A percentile compares a stretch with the other conserved stretches of the same genome.
Conservation (phyloP, 805 yeast species). For the Middelhovenomyces tepae region DNA sequence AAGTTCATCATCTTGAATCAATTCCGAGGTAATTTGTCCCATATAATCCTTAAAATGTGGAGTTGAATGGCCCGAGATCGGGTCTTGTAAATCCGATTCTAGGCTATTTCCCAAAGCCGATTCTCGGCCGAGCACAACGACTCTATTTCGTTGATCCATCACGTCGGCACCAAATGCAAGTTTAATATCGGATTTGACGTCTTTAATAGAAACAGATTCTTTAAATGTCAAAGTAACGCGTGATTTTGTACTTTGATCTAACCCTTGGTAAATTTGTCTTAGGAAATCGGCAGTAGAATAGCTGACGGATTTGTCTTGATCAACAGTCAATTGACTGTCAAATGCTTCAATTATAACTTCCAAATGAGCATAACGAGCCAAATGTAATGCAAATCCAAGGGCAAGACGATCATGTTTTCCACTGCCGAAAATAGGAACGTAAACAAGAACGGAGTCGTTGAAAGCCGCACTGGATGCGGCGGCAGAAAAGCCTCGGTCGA, state of each 20-base stretch:
- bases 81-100: too few relatives aligned
- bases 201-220: neutral
- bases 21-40: neutral
- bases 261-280: neutral
- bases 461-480: constrained; percentile 1
- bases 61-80: too few relatives aligned
- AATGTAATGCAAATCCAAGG: constrained; percentile 11
- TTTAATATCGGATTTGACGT: neutral
- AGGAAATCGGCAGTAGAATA: too few relatives aligned
- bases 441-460: constrained; percentile 3
- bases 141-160: neutral
- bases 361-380: constrained; percentile 12
- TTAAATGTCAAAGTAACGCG: neutral
- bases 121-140: neutral
- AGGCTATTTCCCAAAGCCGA: too few relatives aligned
- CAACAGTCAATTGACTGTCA: neutral
- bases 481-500: constrained; percentile 14
- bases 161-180: neutral
- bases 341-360: constrained; percentile 10
- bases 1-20: neutral
- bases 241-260: neutral
- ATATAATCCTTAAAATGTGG: neutral
- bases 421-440: constrained; percentile 15
- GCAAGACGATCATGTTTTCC: constrained; percentile 12
- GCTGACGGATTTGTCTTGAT: neutral